Conservation (phyloP, 1,284 basidiomycete species). For the Cryptococcus sp. region DNA sequence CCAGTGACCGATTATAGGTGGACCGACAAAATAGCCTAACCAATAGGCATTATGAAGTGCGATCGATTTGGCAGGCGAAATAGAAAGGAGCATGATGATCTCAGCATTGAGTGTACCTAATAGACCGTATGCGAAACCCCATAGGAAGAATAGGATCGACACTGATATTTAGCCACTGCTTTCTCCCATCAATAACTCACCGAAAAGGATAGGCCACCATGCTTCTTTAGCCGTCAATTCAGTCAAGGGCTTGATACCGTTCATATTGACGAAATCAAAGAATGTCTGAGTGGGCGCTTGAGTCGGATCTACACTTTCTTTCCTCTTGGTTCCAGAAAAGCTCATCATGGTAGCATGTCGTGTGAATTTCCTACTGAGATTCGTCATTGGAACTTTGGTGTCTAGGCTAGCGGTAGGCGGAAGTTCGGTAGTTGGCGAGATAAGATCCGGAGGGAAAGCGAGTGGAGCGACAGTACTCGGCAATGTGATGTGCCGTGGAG, state of each 20-base stretch:
- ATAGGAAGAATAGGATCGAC: slow-evolving; percentile 43
- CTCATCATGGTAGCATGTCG: neutral
- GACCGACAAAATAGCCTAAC: slow-evolving; percentile 40
- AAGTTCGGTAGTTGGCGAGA: neutral
- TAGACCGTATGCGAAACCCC: slow-evolving; percentile 47
- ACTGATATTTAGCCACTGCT: slow-evolving; percentile 13
- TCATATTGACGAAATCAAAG: slow-evolving; percentile 45
- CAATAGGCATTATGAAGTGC: slow-evolving; percentile 42
- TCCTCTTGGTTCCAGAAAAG: neutral
- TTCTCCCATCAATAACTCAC: slow-evolving; percentile 9
- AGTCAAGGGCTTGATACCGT: slow-evolving; percentile 36
- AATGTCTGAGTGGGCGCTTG: slow-evolving; percentile 38
- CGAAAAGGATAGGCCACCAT: slow-evolving; percentile 43
- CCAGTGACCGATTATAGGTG: slow-evolving; percentile 33
- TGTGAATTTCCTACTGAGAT: neutral
- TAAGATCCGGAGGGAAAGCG: slow-evolving; percentile 1
- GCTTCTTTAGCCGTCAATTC: slow-evolving; percentile 37
- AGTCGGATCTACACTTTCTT: neutral
- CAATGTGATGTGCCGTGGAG: neutral
- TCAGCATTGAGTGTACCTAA: slow-evolving; percentile 40
- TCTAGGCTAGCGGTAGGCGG: neutral
- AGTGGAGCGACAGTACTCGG: neutral
- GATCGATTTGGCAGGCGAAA: slow-evolving; percentile 20
- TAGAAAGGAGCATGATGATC: slow-evolving; percentile 32
- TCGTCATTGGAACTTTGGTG: neutral